Evolutionary conservation across 1,284 basidiomycete species (phyloP), one percentile per base, ranked within the genome.

Genomic region (Neotropicomus parvogracilis): DNA sequence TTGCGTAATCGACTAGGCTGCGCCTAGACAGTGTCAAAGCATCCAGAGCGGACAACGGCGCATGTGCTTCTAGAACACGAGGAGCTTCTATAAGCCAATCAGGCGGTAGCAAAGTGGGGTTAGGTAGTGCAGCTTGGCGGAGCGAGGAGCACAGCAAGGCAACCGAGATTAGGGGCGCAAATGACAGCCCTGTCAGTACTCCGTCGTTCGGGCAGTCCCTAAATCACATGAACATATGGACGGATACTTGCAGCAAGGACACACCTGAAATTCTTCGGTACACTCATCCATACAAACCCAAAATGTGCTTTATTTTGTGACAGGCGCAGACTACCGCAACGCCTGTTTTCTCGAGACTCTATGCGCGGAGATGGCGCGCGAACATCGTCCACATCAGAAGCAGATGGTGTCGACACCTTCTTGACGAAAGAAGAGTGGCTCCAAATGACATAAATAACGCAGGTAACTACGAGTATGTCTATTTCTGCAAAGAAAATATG

Each of bases 201-300:
- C 92, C 92, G 63, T 95, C 91, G 64, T 94, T 91, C 9, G 78
- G 70, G 40, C 85, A 87, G 50, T 88, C 81, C 57, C 90, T 91
- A 60, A 31, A 20, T 35, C 45, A 58, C 48, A 52, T 48, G 42
- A 54, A 40, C 32, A 40, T 21, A 44, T 52, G 32, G 21, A 34
- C 20, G 46, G 20, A 40, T 31, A 19, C 16, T 46, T 19, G 16
- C 11, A 20, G n/a, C 13, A 44, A 26, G 44, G 27, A 58, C 70
- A 26, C 53, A 86, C 88, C 88, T 75, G 61, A 88, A 91, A 59
- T 91, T 89, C 65, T 89, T 88, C 0, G 86, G 85, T 9, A 90
- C 87, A n/a, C 88, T 87, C 88, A 91, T 91, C 87, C 87, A 91
- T 27, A 91, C 75, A 60, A 83, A 86, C 29, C 82, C 79, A 54